These are phyloP conservation scores for Trichoderma virens DNA, from an alignment of 495 filamentous ascomycete genomes.

Conservation along the genomic window DNA sequence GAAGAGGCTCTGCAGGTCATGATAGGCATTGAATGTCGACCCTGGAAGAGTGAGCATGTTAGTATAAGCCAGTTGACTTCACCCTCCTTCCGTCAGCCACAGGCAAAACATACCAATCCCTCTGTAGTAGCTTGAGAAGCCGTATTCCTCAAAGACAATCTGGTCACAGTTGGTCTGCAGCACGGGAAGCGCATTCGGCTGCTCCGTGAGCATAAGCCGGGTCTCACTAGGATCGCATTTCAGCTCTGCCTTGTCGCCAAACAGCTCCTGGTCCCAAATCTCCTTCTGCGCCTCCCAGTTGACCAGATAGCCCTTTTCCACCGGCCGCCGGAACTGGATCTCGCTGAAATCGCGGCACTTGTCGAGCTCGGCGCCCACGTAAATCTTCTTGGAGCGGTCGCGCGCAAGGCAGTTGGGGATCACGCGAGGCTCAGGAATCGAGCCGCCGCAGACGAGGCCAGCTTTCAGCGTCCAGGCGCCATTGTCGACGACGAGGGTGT, in stretches of 20 bases:
- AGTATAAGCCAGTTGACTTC: neutral
- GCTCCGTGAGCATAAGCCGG: conserved; percentile 77
- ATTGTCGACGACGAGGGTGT: conserved; percentile 88
- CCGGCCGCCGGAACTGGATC: conserved; percentile 75
- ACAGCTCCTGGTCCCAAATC: conserved; percentile 89
- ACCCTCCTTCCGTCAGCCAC: neutral
- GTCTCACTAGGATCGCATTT: conserved; percentile 71
- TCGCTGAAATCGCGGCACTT: conserved; percentile 85
- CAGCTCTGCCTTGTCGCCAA: conserved; percentile 62
- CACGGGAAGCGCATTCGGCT: conserved; percentile 73
- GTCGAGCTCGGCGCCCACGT: conserved; percentile 73
- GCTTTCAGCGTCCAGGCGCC: conserved; percentile 92
- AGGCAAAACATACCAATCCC: conserved; percentile 60
- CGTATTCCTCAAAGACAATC: conserved; percentile 96
- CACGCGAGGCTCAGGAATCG: conserved; percentile 49
- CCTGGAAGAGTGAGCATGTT: conserved; percentile 17
- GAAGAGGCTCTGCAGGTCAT: conserved; percentile 62
- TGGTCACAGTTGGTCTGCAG: conserved; percentile 89
- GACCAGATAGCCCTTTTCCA: conserved; percentile 91
- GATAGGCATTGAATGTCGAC: conserved; percentile 74
- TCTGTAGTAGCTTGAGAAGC: conserved; percentile 80
- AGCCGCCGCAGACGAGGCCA: conserved; percentile 55
- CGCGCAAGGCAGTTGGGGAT: conserved; percentile 87
- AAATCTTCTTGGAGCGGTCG: conserved; percentile 67
- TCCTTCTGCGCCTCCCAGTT: conserved; percentile 97